Conservation (phyloP, 1,284 basidiomycete species). For the Xerocomus minutiporus region DNA sequence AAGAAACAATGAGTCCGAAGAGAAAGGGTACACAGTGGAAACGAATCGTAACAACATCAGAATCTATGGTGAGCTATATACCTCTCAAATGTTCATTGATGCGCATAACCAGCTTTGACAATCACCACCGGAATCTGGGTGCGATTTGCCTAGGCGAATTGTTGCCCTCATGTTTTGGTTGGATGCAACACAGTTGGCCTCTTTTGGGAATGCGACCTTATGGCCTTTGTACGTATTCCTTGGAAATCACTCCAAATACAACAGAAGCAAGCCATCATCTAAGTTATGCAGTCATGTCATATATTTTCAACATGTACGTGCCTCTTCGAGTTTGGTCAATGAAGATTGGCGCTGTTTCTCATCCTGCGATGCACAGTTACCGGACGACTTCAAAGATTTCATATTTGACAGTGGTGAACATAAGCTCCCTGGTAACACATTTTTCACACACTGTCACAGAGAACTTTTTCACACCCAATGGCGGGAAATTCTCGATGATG, state of each 20-base stretch:
- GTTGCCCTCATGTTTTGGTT: conserved; percentile 8
- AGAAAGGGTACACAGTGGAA: too few species aligned
- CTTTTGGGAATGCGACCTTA: conserved; percentile 4
- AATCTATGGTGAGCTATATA: background rate
- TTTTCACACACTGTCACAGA: background rate
- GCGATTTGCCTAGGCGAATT: background rate
- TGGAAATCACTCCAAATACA: conserved; percentile 37
- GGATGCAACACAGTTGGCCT: conserved; percentile 6
- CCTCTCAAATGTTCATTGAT: background rate
- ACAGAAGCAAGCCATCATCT: conserved; percentile 18
- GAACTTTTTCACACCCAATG: conserved; percentile 4
- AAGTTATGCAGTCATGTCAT: conserved; percentile 32
- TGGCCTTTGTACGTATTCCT: conserved; percentile 36
- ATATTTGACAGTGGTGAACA: conserved; percentile 15
- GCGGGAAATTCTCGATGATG: background rate
- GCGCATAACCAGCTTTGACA: background rate
- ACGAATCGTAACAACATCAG: too few species aligned
- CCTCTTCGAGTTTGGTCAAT: background rate
- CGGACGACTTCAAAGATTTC: conserved; percentile 12
- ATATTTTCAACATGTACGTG: conserved; percentile 31
- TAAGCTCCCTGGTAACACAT: background rate
- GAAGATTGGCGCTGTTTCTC: too few species aligned
- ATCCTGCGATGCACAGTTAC: conserved; percentile 3
- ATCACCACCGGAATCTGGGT: background rate
- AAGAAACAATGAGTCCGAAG: too few species aligned